Base-by-base conservation (phyloP, 495 filamentous ascomycete genomes). In the Chlorociboria aeruginascens region DNA sequence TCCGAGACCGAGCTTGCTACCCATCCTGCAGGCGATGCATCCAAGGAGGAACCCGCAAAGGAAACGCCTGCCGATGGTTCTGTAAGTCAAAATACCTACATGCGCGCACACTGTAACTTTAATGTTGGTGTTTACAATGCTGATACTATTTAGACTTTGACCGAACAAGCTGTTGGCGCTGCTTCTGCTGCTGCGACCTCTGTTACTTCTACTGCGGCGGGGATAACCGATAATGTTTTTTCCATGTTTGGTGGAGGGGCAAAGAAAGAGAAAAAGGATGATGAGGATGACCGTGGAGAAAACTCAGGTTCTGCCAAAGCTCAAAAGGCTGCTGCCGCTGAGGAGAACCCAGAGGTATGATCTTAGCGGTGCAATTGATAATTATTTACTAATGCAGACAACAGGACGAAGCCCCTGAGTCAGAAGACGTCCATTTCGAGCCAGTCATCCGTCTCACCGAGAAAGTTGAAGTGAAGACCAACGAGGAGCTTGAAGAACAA, bases 401-500 rank as follows among this genome's bases (percentile, higher is more conserved):
- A 46, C 62, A 86, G 63, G 88, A 86, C 28, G 76, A 85, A 56
- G 73, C 77, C 36, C 81, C 82, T 50, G 85, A 93, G 60, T 87
- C 85, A 38, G 83, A 85, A 40, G 89, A 97, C 49, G 86, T 95
- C 51, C 83, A 97, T 69, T 98, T 97, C 70, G 87, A 95, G 72
- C 92, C 92, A 45, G 86, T 98, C 51, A 85, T 93, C 62, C 86
- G 76, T 65, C 74, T 99, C 60, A 95, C 89, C 40, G 86, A 97
- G 74, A 89, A 92, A 71, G 83, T 97, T 44, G 89, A 95, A 62
- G 83, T 79, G 59, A 95, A 95, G 77, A 97, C 92, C 67, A 92
- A 96, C 67, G 93, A 99, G 70, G 93, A 99, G 76, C 79, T 83
- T 42, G 90, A 99, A 72, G 89, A 96, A 72, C 85, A 95, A 71